Conservation (phyloP, 768 basidiomycete species). For the Russula compacta region DNA sequence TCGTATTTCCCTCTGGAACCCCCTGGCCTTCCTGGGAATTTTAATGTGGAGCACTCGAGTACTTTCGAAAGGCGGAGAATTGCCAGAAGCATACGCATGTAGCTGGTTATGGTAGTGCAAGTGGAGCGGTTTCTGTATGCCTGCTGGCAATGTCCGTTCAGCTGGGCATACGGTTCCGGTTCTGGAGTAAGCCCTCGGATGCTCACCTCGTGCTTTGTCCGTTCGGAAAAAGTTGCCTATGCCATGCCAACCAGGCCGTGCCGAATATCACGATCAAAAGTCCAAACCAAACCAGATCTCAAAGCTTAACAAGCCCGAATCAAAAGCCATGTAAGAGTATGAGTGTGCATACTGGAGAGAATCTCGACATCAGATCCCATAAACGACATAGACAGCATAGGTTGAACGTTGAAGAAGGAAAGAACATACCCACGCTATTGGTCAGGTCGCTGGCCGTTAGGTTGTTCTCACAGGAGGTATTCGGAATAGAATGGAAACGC, state of each 20-base stretch:
- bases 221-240: neutral
- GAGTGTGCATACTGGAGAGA: neutral
- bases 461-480: neutral
- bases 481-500: neutral
- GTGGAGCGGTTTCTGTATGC: neutral
- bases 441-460: neutral
- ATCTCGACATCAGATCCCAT: neutral
- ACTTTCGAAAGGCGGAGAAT: neutral
- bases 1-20: too few relatives aligned
- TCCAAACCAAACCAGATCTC: neutral
- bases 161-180: neutral
- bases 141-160: neutral
- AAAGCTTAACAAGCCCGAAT: slow-evolving; percentile 1
- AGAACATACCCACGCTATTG: neutral
- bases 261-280: neutral
- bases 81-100: neutral
- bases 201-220: neutral
- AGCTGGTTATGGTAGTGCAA: neutral
- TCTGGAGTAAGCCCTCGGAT: neutral
- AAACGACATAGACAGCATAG: too few relatives aligned
- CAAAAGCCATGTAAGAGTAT: neutral
- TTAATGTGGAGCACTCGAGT: too few relatives aligned
- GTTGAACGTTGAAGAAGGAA: too few relatives aligned
- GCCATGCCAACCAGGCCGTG: neutral
- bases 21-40: too few relatives aligned